Base-by-base conservation (phyloP, 2,329 filamentous ascomycete species). In the Fusarium sp. region DNA sequence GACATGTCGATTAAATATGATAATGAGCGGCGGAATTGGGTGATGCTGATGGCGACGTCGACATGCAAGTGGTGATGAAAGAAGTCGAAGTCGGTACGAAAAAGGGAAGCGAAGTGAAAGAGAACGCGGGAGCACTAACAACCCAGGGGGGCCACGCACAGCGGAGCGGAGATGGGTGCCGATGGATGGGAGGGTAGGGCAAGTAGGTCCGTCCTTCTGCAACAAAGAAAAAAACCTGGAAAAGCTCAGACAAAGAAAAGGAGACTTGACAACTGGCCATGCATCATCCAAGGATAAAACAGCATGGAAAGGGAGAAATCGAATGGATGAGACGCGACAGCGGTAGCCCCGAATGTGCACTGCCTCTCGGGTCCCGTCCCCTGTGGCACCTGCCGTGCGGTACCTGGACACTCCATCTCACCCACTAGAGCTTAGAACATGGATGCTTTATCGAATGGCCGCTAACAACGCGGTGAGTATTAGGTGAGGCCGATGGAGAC, bases 391-490 rank as follows among this genome's bases (percentile, higher is more conserved):
- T 25, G 14, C 18, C 18, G 50, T 64, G 50, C 55, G 46, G 62
- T 67, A 67, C 40, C 58, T 18, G 34, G 51, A 18, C 9, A 31
- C 56, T 10, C 27, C 40, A 33, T 58, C 23, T 42, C 23, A 29
- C n/a, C 20, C 14, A 14, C 29, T 49, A 9, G 40, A 34, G 55
- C 27, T 55, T 18, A 27, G 51, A 25, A 23, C 51, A 38, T 36
- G 29, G 20, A 29, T 44, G 29, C 18, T 25, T 33, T 25, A 23
- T 46, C 42, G 8, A 58, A 31, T 46, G 58, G 63, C 38, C 63
- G 63, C 67, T 69, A 70, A 67, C 33, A 51, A 42, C 55, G 44
- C 66, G 70, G 55, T 57, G 60, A 62, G 60, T 25, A 61, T 58
- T 67, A 69, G 62, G 42, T 57, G 50, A 53, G 53, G 31, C 16